phyloP scores from a whole-genome alignment of 768 basidiomycete species.

The Xerocomellus intermedius region DNA sequence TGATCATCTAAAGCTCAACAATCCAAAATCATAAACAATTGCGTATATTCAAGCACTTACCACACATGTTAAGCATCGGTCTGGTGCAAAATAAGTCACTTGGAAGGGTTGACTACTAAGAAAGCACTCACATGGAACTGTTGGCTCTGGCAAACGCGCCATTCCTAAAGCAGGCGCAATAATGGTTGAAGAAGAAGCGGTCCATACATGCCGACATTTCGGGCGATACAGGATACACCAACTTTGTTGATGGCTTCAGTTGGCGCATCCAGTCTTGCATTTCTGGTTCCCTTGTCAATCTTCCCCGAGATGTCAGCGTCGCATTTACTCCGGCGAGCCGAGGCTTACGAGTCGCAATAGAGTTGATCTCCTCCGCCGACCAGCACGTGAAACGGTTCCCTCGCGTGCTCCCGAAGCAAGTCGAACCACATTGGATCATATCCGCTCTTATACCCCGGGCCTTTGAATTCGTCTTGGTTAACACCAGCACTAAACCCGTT shows the following conservation, averaged over 20 bases:
- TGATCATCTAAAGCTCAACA: conserved; percentile 62
- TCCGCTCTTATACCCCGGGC: conserved; percentile 75
- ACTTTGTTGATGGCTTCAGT: conserved; percentile 58
- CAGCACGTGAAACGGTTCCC: conserved; percentile 83
- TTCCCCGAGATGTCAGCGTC: conserved; percentile 26
- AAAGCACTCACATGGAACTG: conserved; percentile 69
- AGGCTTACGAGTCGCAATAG: conserved; percentile 73
- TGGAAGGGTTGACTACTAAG: not conserved
- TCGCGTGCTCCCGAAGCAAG: conserved; percentile 77
- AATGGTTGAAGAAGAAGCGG: conserved; percentile 88
- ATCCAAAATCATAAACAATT: not conserved
- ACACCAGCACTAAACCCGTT: conserved; percentile 90
- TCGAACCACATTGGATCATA: conserved; percentile 95
- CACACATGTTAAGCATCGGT: conserved; percentile 87
- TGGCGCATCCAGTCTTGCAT: conserved; percentile 80
- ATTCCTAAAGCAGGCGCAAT: conserved; percentile 80
- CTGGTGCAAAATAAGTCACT: conserved; percentile 36
- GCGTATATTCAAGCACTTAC: conserved; percentile 38
- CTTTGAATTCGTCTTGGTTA: conserved; percentile 82
- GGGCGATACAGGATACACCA: conserved; percentile 55
- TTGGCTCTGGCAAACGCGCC: conserved; percentile 92
- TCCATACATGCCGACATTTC: conserved; percentile 79
- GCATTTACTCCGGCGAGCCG: not conserved
- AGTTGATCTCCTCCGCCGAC: conserved; percentile 95
- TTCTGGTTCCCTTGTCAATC: conserved; percentile 84